A percentile compares a stretch with the other conserved stretches of the same genome.
phyloP scores from a whole-genome alignment of 306 rosid species.

The Ochetophila trinervis region DNA sequence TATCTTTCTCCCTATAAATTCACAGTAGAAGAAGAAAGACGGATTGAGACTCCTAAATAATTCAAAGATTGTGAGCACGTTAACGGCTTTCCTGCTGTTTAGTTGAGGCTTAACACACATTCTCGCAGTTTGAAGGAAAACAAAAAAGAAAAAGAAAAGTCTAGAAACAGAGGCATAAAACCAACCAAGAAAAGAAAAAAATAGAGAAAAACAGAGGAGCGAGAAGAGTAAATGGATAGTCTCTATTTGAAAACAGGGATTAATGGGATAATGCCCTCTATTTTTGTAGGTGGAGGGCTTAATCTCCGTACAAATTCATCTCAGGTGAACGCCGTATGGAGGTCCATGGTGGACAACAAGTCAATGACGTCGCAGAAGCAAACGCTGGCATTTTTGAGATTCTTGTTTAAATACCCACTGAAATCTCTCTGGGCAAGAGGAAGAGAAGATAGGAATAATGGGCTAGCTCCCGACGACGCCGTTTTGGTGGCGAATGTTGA shows the following conservation, averaged over 20 bases:
- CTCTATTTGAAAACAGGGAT: constrained; percentile 58
- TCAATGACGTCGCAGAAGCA: constrained; percentile 21
- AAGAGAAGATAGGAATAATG: constrained; percentile 31
- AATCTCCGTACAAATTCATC: constrained; percentile 55
- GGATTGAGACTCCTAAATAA: not conserved
- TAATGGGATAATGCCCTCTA: constrained; percentile 47
- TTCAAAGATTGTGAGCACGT: constrained; percentile 11
- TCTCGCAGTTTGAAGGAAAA: not conserved
- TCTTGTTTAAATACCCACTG: constrained; percentile 57
- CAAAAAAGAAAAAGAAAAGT: too few species aligned
- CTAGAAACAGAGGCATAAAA: too few species aligned
- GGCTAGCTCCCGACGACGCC: constrained; percentile 66
- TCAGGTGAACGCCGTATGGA: constrained; percentile 38
- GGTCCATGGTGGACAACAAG: constrained; percentile 30
- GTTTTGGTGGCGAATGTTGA: constrained; percentile 37
- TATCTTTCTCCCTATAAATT: not conserved
- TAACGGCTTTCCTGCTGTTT: not conserved
- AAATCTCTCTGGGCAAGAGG: constrained; percentile 63
- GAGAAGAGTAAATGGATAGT: constrained; percentile 44
- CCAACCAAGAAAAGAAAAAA: not conserved
- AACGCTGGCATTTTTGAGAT: constrained; percentile 46
- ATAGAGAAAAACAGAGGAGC: not conserved
- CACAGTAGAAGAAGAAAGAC: constrained; percentile 1
- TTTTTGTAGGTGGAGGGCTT: constrained; percentile 43
- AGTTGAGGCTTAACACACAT: not conserved